A percentile compares a stretch with the other conserved stretches of the same genome.
Conservation (phyloP, 805 yeast genomes). For the Saccharomycopsis sp. region DNA sequence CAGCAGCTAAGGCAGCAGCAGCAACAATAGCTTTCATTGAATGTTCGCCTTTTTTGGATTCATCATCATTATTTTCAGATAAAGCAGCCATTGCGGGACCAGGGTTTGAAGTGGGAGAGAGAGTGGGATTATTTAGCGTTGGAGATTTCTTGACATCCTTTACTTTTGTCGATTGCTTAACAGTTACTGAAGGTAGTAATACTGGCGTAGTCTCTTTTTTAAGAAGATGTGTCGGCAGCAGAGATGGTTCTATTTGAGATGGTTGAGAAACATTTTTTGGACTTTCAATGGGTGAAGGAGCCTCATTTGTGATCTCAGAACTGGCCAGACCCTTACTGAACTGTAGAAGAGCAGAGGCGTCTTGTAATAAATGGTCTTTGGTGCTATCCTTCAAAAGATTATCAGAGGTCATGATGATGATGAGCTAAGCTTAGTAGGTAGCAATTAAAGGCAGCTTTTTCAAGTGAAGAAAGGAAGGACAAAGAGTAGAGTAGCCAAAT, state of each 20-base stretch:
- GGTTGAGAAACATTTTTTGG: neutral
- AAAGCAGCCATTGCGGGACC: conserved; percentile 19
- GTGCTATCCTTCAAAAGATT: too few relatives aligned
- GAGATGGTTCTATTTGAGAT: neutral
- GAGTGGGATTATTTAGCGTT: too few relatives aligned
- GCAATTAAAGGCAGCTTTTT: too few relatives aligned
- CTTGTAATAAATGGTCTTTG: neutral
- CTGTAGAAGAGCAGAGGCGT: conserved; percentile 3
- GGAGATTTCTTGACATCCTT: too few relatives aligned
- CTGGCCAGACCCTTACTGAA: neutral
- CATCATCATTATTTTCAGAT: conserved; percentile 1
- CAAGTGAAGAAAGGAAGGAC: too few relatives aligned
- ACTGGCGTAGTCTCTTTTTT: too few relatives aligned
- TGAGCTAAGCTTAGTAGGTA: too few relatives aligned
- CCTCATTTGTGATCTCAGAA: neutral
- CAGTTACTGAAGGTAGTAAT: too few relatives aligned
- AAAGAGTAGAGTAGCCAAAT: too few relatives aligned
- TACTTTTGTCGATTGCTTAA: too few relatives aligned
- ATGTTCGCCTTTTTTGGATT: conserved; percentile 19
- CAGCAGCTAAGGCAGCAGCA: conserved; percentile 77
- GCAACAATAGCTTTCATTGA: conserved; percentile 52
- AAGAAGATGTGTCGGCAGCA: too few relatives aligned
- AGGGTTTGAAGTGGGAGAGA: conserved; percentile 9
- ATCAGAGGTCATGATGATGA: too few relatives aligned
- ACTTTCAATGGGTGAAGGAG: neutral